These are phyloP conservation scores for Punctularia strigosozonata DNA, from an alignment of 768 basidiomycete species.

Conservation along the genomic window DNA sequence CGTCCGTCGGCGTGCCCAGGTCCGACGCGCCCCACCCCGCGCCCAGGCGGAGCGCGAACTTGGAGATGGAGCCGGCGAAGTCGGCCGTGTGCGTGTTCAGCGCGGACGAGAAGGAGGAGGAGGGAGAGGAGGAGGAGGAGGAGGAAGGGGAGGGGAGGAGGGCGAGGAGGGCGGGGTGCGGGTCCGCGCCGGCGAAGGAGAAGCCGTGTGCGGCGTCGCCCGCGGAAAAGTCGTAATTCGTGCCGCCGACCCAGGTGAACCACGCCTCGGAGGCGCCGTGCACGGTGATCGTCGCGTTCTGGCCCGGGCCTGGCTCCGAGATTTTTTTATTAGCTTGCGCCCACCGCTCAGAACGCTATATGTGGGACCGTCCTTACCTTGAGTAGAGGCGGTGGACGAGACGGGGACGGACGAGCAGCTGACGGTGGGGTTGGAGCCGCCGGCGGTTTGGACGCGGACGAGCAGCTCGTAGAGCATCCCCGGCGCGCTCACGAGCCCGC, in stretches of 20 bases:
- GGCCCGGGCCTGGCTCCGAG: too few species aligned
- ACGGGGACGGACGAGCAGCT: slow-evolving; percentile 20
- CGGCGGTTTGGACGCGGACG: slow-evolving; percentile 28
- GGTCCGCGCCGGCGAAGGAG: slow-evolving; percentile 53
- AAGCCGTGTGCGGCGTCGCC: slow-evolving; percentile 44
- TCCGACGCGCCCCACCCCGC: too few species aligned
- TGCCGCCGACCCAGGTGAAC: slow-evolving; percentile 68
- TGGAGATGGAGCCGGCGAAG: slow-evolving; percentile 52
- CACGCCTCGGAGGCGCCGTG: slow-evolving; percentile 38
- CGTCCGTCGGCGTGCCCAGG: slow-evolving; percentile 42
- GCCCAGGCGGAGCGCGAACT: too few species aligned
- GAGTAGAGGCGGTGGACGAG: too few species aligned
- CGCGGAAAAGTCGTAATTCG: slow-evolving; percentile 53
- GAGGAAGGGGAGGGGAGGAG: slow-evolving; percentile 21
- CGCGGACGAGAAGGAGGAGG: slow-evolving; percentile 33
- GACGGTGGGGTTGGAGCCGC: slow-evolving; percentile 12
- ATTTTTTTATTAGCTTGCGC: too few species aligned
- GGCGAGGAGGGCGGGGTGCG: slow-evolving; percentile 32
- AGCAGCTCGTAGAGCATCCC: slow-evolving; percentile 70
- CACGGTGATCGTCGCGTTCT: slow-evolving; percentile 36
- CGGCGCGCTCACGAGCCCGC: slow-evolving; percentile 33
- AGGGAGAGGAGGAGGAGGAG: slow-evolving; percentile 20
- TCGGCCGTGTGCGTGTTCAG: slow-evolving; percentile 25
- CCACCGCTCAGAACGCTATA: too few species aligned
- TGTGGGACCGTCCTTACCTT: too few species aligned